Conservation (phyloP, 2,329 filamentous ascomycete species). For the Onygenales sp. region DNA sequence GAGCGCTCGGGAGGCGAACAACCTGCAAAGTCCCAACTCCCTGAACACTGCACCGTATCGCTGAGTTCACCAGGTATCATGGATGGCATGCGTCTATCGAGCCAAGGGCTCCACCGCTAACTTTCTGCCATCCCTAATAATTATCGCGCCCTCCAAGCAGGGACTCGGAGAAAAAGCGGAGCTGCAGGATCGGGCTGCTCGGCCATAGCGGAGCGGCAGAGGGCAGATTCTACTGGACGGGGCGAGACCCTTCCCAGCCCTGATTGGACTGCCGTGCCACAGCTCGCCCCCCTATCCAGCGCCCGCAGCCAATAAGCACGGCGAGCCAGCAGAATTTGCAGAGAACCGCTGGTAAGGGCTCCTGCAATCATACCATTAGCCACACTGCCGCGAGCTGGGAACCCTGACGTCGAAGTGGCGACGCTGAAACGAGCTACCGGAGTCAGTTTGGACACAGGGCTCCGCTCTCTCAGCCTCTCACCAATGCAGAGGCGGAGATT, state of each 20-base stretch:
- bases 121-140: constrained; percentile 28
- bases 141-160: constrained; percentile 23
- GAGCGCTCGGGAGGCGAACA: neutral
- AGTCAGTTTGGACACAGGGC: neutral
- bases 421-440: neutral
- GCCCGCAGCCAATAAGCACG: too few species aligned
- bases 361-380: neutral
- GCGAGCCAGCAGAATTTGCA: too few species aligned
- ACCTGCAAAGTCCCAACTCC: neutral
- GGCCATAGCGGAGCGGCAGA: neutral
- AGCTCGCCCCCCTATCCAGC: too few species aligned
- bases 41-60: neutral
- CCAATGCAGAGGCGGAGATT: neutral
- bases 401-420: neutral
- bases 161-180: constrained; percentile 6
- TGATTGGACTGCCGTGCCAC: too few species aligned
- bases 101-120: constrained; percentile 18
- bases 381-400: neutral
- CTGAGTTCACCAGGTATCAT: neutral
- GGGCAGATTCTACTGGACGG: neutral
- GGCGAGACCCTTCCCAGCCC: too few species aligned
- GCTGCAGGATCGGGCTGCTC: neutral
- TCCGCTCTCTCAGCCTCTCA: neutral
- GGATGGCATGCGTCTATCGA: neutral
- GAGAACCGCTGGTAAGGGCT: too few species aligned